Percentiles rank a stretch among this genome's conserved stretches.
Evolutionary conservation across 352 stramenopile genomes (phyloP).

Genomic region (Pythium monospermum): DNA sequence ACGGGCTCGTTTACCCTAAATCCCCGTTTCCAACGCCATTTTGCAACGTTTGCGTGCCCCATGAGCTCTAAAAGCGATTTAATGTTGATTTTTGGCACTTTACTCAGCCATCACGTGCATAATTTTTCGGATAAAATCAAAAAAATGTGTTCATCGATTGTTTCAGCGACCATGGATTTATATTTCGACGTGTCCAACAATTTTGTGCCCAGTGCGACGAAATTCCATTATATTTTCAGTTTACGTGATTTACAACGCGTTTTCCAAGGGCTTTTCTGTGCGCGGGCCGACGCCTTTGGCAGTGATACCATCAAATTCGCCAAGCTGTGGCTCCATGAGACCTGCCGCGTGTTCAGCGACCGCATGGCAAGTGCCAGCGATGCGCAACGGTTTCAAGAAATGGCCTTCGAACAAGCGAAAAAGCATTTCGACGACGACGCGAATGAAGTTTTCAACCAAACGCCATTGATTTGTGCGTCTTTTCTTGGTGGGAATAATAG

Average conservation of each 20-base stretch:
- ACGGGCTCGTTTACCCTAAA: slow-evolving; percentile 86
- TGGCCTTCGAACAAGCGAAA: slow-evolving; percentile 83
- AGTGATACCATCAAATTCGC: slow-evolving; percentile 60
- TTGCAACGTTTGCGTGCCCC: slow-evolving; percentile 70
- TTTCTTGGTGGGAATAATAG: slow-evolving; percentile 30
- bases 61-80: slow-evolving; percentile 68
- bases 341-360: slow-evolving; percentile 89
- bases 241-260: slow-evolving; percentile 85
- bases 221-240: slow-evolving; percentile 93
- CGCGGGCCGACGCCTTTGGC: slow-evolving; percentile 53
- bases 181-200: slow-evolving; percentile 62
- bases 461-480: slow-evolving; percentile 66
- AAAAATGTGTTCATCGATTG: slow-evolving; percentile 47
- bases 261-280: slow-evolving; percentile 81
- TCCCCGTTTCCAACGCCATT: slow-evolving; percentile 84
- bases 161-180: slow-evolving; percentile 81
- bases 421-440: slow-evolving; percentile 84
- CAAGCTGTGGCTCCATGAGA: slow-evolving; percentile 90
- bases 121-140: slow-evolving; percentile 82
- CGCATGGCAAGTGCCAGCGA: slow-evolving; percentile 77
- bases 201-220: slow-evolving; percentile 88
- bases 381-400: slow-evolving; percentile 71
- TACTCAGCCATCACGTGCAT: slow-evolving; percentile 59
- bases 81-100: slow-evolving; percentile 57
- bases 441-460: slow-evolving; percentile 59